These are phyloP conservation scores for Aspergillus quadrilineatus DNA, from an alignment of 2,329 filamentous ascomycete species.

Conservation along the genomic window DNA sequence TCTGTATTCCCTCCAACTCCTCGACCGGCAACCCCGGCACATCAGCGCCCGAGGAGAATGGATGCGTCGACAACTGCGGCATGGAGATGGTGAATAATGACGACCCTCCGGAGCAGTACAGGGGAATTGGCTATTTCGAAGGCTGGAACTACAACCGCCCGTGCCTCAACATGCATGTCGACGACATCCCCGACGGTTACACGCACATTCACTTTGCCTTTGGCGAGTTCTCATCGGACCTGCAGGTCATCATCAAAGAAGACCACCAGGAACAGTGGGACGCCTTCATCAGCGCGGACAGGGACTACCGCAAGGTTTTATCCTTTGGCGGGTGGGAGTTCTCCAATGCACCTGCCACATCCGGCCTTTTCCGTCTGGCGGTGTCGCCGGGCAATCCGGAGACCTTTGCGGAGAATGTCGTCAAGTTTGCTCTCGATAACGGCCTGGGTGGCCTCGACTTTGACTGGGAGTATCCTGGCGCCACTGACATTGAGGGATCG, in stretches of 20 bases:
- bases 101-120: too few relatives aligned
- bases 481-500: conserved; percentile 39
- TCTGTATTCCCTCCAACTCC: too few relatives aligned
- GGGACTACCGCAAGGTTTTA: too few relatives aligned
- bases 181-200: conserved; percentile 17
- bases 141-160: conserved; percentile 29
- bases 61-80: too few relatives aligned
- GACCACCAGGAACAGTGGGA: background rate
- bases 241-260: conserved; percentile 11
- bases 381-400: conserved; percentile 18
- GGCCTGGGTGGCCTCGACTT: conserved; percentile 15
- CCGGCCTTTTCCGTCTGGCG: conserved; percentile 39
- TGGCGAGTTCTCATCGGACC: too few relatives aligned
- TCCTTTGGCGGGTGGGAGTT: conserved; percentile 48
- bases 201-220: conserved; percentile 43
- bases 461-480: conserved; percentile 18
- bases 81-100: too few relatives aligned
- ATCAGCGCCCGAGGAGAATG: too few relatives aligned
- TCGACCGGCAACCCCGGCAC: too few relatives aligned
- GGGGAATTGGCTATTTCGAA: conserved; percentile 41
- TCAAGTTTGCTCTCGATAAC: conserved; percentile 16
- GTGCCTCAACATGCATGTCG: conserved; percentile 32
- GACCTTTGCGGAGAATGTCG: conserved; percentile 31
- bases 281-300: too few relatives aligned
- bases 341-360: conserved; percentile 38